Conservation (phyloP, 2,329 filamentous ascomycete genomes). For the Trichoderma afroharzianum region DNA sequence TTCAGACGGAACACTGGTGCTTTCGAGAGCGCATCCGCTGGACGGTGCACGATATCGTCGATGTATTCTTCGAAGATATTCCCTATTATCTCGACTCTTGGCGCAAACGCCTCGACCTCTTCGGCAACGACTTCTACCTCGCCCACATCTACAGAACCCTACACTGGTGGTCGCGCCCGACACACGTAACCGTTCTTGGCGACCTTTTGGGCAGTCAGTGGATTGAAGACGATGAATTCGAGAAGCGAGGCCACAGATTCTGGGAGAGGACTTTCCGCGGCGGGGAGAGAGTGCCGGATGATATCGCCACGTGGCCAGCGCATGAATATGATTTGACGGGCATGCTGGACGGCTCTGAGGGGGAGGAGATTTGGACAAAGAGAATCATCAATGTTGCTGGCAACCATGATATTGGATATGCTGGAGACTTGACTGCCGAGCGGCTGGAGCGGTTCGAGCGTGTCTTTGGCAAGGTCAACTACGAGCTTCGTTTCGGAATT, state of each 20-base stretch:
- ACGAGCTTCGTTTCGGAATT: constrained; percentile 74
- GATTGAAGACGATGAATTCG: constrained; percentile 84
- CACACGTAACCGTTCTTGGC: constrained; percentile 83
- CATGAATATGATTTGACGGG: constrained; percentile 50
- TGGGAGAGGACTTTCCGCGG: constrained; percentile 78
- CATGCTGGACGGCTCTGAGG: constrained; percentile 42
- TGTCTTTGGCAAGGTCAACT: constrained; percentile 83
- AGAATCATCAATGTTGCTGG: constrained; percentile 86
- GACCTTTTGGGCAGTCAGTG: constrained; percentile 94
- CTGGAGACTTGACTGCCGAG: constrained; percentile 77
- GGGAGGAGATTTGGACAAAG: constrained; percentile 60
- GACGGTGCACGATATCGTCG: constrained; percentile 55
- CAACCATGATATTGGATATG: constrained; percentile 96
- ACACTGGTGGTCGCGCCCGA: constrained; percentile 79
- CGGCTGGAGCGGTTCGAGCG: constrained; percentile 78
- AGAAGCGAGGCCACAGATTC: constrained; percentile 65
- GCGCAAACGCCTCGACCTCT: constrained; percentile 79
- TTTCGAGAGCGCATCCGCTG: constrained; percentile 51
- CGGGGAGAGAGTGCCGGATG: constrained; percentile 59
- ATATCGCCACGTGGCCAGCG: constrained; percentile 47
- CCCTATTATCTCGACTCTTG: constrained; percentile 61
- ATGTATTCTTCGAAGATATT: constrained; percentile 64
- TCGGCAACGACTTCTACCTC: constrained; percentile 93
- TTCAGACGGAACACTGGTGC: constrained; percentile 42
- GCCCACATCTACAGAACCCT: constrained; percentile 86